Evolutionary conservation across 2,329 filamentous ascomycete species (phyloP).

Genomic region (Lanzia echinophila): DNA sequence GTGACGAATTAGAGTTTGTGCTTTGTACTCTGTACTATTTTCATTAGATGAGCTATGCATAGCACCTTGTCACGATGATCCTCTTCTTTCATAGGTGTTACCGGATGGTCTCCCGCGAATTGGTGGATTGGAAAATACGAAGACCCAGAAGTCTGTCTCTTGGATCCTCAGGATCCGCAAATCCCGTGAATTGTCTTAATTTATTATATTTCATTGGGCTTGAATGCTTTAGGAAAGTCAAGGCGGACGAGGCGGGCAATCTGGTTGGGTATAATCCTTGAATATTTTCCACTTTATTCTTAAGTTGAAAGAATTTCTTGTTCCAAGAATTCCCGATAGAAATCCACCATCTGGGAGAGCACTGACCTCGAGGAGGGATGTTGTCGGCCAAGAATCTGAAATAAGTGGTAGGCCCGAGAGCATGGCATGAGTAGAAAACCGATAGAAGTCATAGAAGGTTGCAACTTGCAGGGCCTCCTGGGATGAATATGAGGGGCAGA

Average conservation of each 20-base stretch:
- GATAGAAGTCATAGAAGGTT: conserved; percentile 6
- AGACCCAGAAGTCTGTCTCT: conserved; percentile 8
- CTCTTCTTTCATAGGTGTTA: conserved; percentile 8
- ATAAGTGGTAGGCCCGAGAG: background rate
- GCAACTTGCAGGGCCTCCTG: background rate
- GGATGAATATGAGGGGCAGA: conserved; percentile 1
- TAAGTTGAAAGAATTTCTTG: background rate
- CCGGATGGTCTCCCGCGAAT: conserved; percentile 8
- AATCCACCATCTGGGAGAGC: conserved; percentile 2
- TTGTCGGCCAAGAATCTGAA: background rate
- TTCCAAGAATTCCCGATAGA: background rate
- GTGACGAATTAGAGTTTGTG: background rate
- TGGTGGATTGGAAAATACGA: conserved; percentile 6
- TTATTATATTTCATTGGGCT: background rate
- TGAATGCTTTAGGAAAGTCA: background rate
- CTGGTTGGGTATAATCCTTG: conserved; percentile 5
- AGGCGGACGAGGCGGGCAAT: conserved; percentile 6
- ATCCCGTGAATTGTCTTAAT: conserved; percentile 6
- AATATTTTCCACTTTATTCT: conserved; percentile 1
- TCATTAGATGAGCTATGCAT: background rate
- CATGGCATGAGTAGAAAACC: background rate
- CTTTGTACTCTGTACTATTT: background rate
- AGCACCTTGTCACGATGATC: conserved; percentile 4
- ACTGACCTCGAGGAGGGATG: conserved; percentile 7
- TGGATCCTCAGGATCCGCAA: conserved; percentile 4